A percentile compares a stretch with the other conserved stretches of the same genome.
Conservation (phyloP, 768 basidiomycete genomes). For the Collybiopsis confluens region DNA sequence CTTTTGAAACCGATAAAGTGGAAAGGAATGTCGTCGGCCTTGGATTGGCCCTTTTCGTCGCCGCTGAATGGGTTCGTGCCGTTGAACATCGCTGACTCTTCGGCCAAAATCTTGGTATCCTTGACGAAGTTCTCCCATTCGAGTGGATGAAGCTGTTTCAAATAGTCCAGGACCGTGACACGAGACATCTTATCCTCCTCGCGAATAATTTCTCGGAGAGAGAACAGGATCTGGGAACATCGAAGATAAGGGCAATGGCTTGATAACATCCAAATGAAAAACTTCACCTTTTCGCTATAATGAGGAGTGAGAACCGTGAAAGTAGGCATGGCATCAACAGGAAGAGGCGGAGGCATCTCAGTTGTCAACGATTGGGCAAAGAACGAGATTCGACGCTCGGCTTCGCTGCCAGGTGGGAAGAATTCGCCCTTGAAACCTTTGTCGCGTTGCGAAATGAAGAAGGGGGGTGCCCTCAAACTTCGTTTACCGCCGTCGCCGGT, state of each 20-base stretch:
- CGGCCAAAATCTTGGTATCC: constrained; percentile 98
- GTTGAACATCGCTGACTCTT: constrained; percentile 86
- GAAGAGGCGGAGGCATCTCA: constrained; percentile 86
- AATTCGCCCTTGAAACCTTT: constrained; percentile 78
- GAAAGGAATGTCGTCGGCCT: constrained; percentile 92
- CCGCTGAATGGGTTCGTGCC: constrained; percentile 65
- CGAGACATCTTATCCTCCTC: constrained; percentile 97
- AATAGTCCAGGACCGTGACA: constrained; percentile 94
- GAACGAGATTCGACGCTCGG: constrained; percentile 97
- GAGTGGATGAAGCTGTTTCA: constrained; percentile 96
- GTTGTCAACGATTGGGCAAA: constrained; percentile 98
- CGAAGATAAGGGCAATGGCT: constrained; percentile 4
- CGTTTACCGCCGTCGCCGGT: constrained; percentile 74
- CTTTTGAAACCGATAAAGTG: constrained; percentile 99
- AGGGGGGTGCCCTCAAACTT: constrained; percentile 90
- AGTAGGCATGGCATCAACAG: constrained; percentile 99
- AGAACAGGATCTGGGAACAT: constrained; percentile 83
- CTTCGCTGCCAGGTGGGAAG: constrained; percentile 93
- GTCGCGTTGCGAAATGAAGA: constrained; percentile 96
- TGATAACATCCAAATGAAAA: background rate
- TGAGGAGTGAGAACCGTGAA: constrained; percentile 98
- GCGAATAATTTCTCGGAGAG: constrained; percentile 95
- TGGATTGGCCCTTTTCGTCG: constrained; percentile 78
- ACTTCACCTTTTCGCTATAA: constrained; percentile 89
- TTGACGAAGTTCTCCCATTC: constrained; percentile 99